Evolutionary conservation across 345 rosid species (phyloP), one percentile per base, ranked within the genome.

Genomic region (Viola odorata): DNA sequence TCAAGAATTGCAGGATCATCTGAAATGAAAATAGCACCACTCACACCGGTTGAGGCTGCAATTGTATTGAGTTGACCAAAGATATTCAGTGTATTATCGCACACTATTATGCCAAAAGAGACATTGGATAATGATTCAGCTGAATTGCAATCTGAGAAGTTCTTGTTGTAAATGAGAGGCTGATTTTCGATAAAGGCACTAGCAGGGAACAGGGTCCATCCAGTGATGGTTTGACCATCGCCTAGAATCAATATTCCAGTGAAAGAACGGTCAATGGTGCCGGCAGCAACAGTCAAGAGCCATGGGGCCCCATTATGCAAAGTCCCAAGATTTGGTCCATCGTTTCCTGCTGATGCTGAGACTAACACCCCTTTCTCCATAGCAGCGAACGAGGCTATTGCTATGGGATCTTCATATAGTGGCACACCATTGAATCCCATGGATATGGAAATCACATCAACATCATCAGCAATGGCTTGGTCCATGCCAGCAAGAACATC

Each of bases 121-220:
- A 63, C 58, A 45, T 52, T 0, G 15, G 76, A 63, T 10, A 72
- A 64, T 17, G 61, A 64, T 17, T 13, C 3, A 14, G 64, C 57
- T 3, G 76, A 76, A 65, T 71, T 64, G 45, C 80, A 76, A 1
- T 66, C 53, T 37, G 80, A 71, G 8, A 50, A 51, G 5, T 57
- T 50, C 56, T 62, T 67, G 47, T 68, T 42, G 57, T 63, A 77
- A 16, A 72, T 51, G 53, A 84, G 58, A 1, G 78, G 77, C 45
- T 60, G 37, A 13, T 77, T 40, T 15, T 63, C 13, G 13, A 64
- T n/a, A 12, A 67, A 62, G 4, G 70, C 75, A 50, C 58, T 69
- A 13, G 71, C 77, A 17, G 84, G 82, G 73, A 69, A 84, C 64
- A 73, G 14, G 53, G 81, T 65, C 75, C 74, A 67, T 9, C 73